Conservation (phyloP, 306 rosid species). For the Rubus idaeus region DNA sequence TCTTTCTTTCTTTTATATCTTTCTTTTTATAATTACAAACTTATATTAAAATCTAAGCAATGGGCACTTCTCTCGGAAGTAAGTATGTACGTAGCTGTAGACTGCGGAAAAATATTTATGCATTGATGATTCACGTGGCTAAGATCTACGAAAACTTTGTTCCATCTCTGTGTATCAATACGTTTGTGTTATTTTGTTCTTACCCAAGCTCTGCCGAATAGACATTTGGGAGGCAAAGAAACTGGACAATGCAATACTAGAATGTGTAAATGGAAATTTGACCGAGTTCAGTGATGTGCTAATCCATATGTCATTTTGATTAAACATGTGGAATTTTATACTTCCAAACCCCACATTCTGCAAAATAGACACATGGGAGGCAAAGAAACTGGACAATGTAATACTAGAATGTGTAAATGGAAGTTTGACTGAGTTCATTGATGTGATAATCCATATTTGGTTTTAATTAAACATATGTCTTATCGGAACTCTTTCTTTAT, state of each 20-base stretch:
- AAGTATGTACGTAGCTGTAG: background rate
- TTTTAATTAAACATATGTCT: background rate
- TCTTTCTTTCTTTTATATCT: slow-evolving; percentile 11
- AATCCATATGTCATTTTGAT: background rate
- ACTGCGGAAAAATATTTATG: background rate
- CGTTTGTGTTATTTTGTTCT: background rate
- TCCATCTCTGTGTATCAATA: background rate
- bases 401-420: background rate
- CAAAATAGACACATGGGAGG: background rate
- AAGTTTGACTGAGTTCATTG: background rate
- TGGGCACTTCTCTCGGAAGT: background rate
- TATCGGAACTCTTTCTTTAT: background rate
- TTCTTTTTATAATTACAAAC: background rate
- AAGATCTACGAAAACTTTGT: background rate
- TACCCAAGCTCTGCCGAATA: background rate
- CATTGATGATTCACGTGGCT: background rate
- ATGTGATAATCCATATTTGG: background rate
- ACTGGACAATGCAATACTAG: background rate
- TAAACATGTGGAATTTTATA: background rate
- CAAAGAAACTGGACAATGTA: background rate
- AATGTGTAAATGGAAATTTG: background rate
- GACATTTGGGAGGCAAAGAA: background rate
- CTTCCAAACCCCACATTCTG: background rate
- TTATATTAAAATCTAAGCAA: background rate
- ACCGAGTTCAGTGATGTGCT: background rate